Percentiles rank a stretch among this genome's conserved stretches.
Conservation (phyloP, 2,329 filamentous ascomycete species). For the Fusarium sp. region DNA sequence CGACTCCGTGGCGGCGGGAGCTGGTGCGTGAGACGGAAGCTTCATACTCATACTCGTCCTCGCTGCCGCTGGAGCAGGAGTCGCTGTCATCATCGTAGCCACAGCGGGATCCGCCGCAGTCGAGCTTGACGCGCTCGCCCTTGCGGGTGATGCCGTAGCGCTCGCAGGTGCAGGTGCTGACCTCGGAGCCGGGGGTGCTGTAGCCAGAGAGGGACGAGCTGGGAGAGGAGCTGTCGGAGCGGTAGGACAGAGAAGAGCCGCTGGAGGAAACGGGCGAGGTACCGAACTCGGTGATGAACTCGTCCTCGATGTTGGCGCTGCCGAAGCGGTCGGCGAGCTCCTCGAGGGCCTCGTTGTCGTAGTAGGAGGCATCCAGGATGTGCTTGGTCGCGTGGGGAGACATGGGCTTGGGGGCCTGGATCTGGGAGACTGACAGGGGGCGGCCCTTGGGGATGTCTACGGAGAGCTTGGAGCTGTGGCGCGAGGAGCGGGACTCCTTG, state of each 20-base stretch:
- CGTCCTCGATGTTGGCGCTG: constrained; percentile 65
- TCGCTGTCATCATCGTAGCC: constrained; percentile 78
- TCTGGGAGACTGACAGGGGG: constrained; percentile 86
- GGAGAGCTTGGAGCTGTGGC: constrained; percentile 60
- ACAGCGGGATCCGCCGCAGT: constrained; percentile 90
- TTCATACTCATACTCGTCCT: constrained; percentile 64
- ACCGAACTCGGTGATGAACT: constrained; percentile 64
- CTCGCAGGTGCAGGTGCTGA: constrained; percentile 88
- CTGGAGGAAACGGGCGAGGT: constrained; percentile 70
- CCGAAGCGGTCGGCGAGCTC: constrained; percentile 81
- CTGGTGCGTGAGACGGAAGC: constrained; percentile 55
- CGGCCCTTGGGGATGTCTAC: constrained; percentile 86
- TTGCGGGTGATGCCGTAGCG: constrained; percentile 95
- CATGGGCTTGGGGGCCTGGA: constrained; percentile 88
- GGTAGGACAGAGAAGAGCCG: constrained; percentile 75
- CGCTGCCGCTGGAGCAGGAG: constrained; percentile 73
- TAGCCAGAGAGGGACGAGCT: constrained; percentile 79
- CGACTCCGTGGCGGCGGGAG: constrained; percentile 71
- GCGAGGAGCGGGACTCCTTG: constrained; percentile 53
- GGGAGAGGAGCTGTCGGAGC: constrained; percentile 78
- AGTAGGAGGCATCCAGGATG: constrained; percentile 85
- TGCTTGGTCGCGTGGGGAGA: constrained; percentile 87
- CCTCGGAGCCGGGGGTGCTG: constrained; percentile 80
- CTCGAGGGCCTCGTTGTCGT: constrained; percentile 75
- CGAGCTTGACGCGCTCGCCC: constrained; percentile 92